Evolutionary conservation across 805 yeast genomes (phyloP).

Genomic region (Metschnikowia bowlesiae): DNA sequence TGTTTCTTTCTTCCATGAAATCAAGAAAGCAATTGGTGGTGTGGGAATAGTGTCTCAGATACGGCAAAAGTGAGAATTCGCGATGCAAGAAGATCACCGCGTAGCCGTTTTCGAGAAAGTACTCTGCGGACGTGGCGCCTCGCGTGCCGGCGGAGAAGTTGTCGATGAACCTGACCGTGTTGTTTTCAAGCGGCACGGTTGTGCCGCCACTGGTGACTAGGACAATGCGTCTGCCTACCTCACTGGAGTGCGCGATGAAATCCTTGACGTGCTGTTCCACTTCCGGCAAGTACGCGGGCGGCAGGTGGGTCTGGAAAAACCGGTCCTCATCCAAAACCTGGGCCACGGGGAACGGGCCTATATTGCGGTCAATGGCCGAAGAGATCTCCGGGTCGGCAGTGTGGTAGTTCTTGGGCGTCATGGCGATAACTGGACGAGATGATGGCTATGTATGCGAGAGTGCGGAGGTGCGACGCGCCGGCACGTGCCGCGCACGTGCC

Average conservation of each 20-base stretch:
- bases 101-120: slow-evolving; percentile 77
- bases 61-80: slow-evolving; percentile 88
- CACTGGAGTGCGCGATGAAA: slow-evolving; percentile 57
- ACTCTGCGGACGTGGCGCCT: slow-evolving; percentile 95
- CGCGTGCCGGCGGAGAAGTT: slow-evolving; percentile 97
- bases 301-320: slow-evolving; percentile 67
- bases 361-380: slow-evolving; percentile 73
- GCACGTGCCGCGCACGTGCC: too few relatives aligned
- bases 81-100: slow-evolving; percentile 91
- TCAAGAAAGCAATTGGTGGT: slow-evolving; percentile 83
- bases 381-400: slow-evolving; percentile 68
- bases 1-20: slow-evolving; percentile 58
- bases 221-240: slow-evolving; percentile 52
- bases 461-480: too few relatives aligned
- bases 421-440: not conserved
- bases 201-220: slow-evolving; percentile 96
- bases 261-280: slow-evolving; percentile 52
- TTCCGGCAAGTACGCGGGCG: slow-evolving; percentile 70
- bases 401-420: slow-evolving; percentile 17
- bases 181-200: slow-evolving; percentile 94
- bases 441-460: too few relatives aligned
- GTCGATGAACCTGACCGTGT: slow-evolving; percentile 94
- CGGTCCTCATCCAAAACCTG: slow-evolving; percentile 63
- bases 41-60: slow-evolving; percentile 84
- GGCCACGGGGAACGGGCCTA: slow-evolving; percentile 79